Percentiles rank a stretch among this genome's conserved stretches.
Evolutionary conservation across 805 yeast species (phyloP).

Genomic region (Saccharomycopsis microspora): DNA sequence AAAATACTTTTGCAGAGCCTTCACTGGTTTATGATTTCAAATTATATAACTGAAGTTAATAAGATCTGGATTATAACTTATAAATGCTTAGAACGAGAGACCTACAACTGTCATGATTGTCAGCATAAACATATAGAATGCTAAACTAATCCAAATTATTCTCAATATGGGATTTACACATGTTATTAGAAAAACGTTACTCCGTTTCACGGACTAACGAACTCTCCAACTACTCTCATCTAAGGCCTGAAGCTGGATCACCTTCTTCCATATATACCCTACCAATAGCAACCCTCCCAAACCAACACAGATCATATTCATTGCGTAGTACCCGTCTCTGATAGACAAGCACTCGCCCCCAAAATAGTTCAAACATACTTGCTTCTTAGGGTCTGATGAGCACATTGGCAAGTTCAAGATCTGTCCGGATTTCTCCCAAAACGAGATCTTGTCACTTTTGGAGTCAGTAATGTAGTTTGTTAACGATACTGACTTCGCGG

Average conservation of each 20-base stretch:
- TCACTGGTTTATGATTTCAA: too few relatives aligned
- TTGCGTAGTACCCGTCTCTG: conserved; percentile 76
- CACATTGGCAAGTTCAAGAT: conserved; percentile 21
- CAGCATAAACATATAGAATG: too few relatives aligned
- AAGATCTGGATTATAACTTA: too few relatives aligned
- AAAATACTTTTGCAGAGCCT: too few relatives aligned
- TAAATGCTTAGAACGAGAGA: too few relatives aligned
- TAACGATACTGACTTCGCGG: not conserved
- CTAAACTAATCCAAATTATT: too few relatives aligned
- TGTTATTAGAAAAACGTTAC: too few relatives aligned
- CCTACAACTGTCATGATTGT: too few relatives aligned
- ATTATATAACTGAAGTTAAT: too few relatives aligned
- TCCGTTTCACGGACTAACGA: conserved; percentile 6
- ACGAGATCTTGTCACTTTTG: conserved; percentile 19
- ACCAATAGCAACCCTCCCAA: conserved; percentile 57
- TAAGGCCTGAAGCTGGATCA: conserved; percentile 53
- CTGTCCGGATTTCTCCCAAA: conserved; percentile 11
- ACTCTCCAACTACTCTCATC: conserved; percentile 76
- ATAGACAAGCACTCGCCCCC: conserved; percentile 46
- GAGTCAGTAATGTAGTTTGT: conserved; percentile 4
- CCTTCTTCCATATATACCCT: conserved; percentile 53
- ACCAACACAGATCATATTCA: conserved; percentile 60
- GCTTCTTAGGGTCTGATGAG: conserved; percentile 29
- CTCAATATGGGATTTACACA: too few relatives aligned
- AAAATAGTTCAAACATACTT: conserved; percentile 31